Conservation (phyloP, 2,329 filamentous ascomycete species). For the Trichoderma gracile region DNA sequence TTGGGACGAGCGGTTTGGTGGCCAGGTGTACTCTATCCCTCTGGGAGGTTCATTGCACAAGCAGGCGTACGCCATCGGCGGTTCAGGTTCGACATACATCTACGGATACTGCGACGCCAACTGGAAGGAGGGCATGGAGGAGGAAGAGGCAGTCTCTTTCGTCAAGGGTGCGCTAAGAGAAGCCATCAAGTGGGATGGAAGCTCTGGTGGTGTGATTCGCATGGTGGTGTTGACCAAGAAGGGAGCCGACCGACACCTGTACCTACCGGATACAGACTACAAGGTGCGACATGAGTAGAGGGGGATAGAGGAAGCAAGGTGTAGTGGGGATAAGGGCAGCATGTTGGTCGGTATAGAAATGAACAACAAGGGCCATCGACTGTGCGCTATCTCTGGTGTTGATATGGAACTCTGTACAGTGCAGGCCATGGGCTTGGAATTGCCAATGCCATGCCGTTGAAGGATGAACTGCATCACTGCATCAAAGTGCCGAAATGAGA, state of each 20-base stretch:
- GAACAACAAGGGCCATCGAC: background rate
- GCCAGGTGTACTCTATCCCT: conserved; percentile 96
- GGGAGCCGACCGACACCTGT: conserved; percentile 90
- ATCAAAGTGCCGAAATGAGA: background rate
- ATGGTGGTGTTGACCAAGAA: conserved; percentile 93
- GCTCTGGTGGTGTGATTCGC: conserved; percentile 95
- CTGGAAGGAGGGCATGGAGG: conserved; percentile 94
- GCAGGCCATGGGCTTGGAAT: background rate
- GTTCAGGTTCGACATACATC: conserved; percentile 97
- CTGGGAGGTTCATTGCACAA: conserved; percentile 97
- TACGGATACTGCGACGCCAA: conserved; percentile 98
- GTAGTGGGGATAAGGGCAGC: background rate
- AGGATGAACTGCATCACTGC: background rate
- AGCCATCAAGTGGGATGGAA: conserved; percentile 99
- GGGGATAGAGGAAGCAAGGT: background rate
- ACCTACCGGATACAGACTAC: conserved; percentile 91
- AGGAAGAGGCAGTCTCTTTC: conserved; percentile 85
- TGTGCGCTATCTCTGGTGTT: background rate
- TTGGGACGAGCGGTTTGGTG: conserved; percentile 91
- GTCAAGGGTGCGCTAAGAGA: conserved; percentile 89
- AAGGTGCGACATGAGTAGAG: conserved; percentile 65
- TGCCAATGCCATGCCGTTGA: background rate
- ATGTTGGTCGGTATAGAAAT: background rate
- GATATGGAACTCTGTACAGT: background rate
- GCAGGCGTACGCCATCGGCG: conserved; percentile 91